Evolutionary conservation across 176 grass and related monocot genomes (phyloP), one percentile per base, ranked within the genome.

Genomic region (Avena atlantica): DNA sequence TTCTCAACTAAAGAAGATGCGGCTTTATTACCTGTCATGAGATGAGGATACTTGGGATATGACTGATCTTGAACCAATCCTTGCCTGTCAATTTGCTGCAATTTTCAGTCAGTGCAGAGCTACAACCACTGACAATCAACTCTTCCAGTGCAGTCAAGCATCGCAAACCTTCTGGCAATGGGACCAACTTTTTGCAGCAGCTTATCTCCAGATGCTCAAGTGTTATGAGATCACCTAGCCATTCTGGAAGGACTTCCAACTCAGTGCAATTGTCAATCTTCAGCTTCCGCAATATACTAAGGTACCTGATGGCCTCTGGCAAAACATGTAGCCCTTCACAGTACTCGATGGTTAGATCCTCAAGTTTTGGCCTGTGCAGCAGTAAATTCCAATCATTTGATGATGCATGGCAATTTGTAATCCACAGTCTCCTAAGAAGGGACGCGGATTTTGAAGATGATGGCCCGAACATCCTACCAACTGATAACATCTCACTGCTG

Each of bases 51-150:
- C 45, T 87, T 73, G 31, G 56, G 21, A 92, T 78, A 87, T 89
- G 87, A 1, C 60, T 12, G 40, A 87, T 92, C 55, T 92, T 92
- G 48, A 80, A 87, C 87, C 91, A 92, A 84, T 92, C 87, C 72
- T 76, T 80, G 68, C 87, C 87, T 58, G 42, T 83, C 52, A 76
- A 23, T 40, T 89, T 89, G 20, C 29, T 70, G 63, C 79, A 92
- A 7, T 51, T 66, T 50, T 80, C 79, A 45, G 73, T 82, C 44
- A 92, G 79, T 6, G 16, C 63, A 63, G 52, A 8, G 77, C 90
- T 60, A 25, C 87, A 92, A 24, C 71, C 62, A 24, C 52, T 84
- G 67, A 92, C 55, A 82, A 74, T 89, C 53, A 92, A 34, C 62
- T 75, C 83, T 44, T 87, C n/a, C 14, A 92, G 87, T 74, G 62